A percentile compares a stretch with the other conserved stretches of the same genome.
Conservation (phyloP, 2,329 filamentous ascomycete genomes). For the Fusarium hainanense region DNA sequence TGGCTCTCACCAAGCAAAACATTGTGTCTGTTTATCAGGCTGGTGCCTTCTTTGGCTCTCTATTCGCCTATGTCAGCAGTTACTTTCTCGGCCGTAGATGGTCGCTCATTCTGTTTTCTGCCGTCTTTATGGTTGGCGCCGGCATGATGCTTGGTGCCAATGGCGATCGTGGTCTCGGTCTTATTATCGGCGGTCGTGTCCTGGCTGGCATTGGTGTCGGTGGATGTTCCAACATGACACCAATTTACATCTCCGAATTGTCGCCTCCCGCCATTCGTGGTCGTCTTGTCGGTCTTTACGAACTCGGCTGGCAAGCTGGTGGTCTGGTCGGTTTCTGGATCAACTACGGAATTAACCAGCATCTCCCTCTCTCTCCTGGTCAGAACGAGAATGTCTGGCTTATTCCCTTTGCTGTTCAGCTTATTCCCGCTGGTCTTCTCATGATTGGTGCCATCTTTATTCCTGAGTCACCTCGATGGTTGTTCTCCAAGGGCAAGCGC, state of each 20-base stretch:
- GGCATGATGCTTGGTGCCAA: conserved; percentile 78
- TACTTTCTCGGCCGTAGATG: conserved; percentile 75
- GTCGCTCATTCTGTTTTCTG: conserved; percentile 69
- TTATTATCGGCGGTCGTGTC: conserved; percentile 71
- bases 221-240: conserved; percentile 70
- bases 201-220: conserved; percentile 73
- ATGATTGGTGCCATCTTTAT: conserved; percentile 69
- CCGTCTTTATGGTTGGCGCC: conserved; percentile 76
- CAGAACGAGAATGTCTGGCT: conserved; percentile 64
- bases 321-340: conserved; percentile 74
- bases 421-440: conserved; percentile 73
- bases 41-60: conserved; percentile 84
- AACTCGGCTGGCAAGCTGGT: conserved; percentile 73
- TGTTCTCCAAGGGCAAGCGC: conserved; percentile 70
- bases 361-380: conserved; percentile 56
- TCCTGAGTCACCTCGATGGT: conserved; percentile 75
- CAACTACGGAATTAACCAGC: conserved; percentile 70
- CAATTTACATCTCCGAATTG: conserved; percentile 70
- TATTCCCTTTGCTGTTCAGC: conserved; percentile 73
- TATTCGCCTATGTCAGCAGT: conserved; percentile 73
- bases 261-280: conserved; percentile 72
- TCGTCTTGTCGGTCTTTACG: conserved; percentile 73
- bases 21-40: conserved; percentile 87
- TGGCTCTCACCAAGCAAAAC: conserved; percentile 74
- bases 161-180: conserved; percentile 69